Evolutionary conservation across 148 eudicot species (phyloP).

Genomic region (Camellia japonica): DNA sequence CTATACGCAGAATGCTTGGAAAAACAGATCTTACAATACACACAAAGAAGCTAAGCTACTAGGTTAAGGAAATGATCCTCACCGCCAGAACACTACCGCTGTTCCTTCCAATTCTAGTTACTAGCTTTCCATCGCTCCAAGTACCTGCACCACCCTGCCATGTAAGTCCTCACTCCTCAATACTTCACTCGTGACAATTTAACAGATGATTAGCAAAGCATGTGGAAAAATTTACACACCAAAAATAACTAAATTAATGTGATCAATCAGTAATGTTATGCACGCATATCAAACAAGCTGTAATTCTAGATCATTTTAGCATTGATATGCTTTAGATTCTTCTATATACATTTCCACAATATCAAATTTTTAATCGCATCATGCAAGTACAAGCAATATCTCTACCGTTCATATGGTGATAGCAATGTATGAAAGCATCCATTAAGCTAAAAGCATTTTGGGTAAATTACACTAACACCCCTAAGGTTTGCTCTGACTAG

Average conservation of each 20-base stretch:
- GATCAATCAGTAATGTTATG: neutral
- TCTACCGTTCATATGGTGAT: neutral
- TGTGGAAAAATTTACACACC: neutral
- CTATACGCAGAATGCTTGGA: neutral
- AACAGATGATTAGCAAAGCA: neutral
- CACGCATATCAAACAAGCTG: neutral
- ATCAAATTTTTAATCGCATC: neutral
- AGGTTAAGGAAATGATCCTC: conserved; percentile 31
- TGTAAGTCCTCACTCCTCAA: conserved; percentile 70
- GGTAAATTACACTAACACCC: neutral
- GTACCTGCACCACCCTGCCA: conserved; percentile 99
- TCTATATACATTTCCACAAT: neutral
- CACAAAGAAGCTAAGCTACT: conserved; percentile 1
- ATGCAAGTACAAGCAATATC: neutral
- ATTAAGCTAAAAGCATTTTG: neutral
- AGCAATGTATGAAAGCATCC: neutral
- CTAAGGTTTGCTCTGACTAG: too few species aligned
- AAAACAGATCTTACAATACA: conserved; percentile 7
- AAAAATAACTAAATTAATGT: neutral
- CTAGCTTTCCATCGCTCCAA: conserved; percentile 99
- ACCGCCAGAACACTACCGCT: conserved; percentile 81
- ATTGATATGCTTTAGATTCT: neutral
- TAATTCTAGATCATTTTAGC: neutral
- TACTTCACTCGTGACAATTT: conserved; percentile 20
- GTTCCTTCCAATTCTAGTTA: conserved; percentile 96